Evolutionary conservation across 2,329 filamentous ascomycete species (phyloP).

Genomic region (Cryphonectria nitschkei): DNA sequence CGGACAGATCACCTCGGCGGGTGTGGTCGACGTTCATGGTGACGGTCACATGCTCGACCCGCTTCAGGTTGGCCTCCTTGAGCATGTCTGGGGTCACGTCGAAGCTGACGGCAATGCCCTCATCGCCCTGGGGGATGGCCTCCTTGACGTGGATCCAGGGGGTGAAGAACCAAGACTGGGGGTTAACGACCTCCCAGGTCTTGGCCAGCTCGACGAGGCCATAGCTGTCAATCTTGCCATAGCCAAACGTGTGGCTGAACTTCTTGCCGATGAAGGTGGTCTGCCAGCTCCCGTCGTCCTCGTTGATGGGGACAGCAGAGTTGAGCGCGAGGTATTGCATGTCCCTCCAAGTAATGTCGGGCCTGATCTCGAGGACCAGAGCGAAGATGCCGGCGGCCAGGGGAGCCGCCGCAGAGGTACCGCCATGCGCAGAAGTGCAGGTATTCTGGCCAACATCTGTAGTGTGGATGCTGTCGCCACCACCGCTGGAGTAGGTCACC

Average conservation of each 20-base stretch:
- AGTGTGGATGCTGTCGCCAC: constrained; percentile 88
- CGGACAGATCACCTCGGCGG: constrained; percentile 87
- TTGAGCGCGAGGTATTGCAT: constrained; percentile 88
- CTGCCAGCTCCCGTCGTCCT: constrained; percentile 77
- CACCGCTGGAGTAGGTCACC: constrained; percentile 94
- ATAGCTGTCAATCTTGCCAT: constrained; percentile 91
- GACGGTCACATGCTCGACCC: constrained; percentile 91
- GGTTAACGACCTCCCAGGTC: constrained; percentile 85
- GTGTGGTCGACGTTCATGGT: constrained; percentile 95
- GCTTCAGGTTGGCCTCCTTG: constrained; percentile 78
- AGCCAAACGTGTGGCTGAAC: constrained; percentile 94
- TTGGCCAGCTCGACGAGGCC: constrained; percentile 84
- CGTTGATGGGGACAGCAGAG: constrained; percentile 80
- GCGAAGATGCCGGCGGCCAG: constrained; percentile 92
- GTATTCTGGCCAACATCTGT: constrained; percentile 86
- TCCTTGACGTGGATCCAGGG: constrained; percentile 93
- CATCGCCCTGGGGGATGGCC: constrained; percentile 79
- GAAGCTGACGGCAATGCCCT: constrained; percentile 79
- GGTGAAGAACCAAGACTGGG: constrained; percentile 92
- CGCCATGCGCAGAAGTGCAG: constrained; percentile 84
- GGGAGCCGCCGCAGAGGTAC: constrained; percentile 93
- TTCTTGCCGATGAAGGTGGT: constrained; percentile 78
- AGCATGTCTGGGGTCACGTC: constrained; percentile 83
- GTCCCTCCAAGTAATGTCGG: constrained; percentile 90
- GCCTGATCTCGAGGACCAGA: constrained; percentile 80